Conservation (phyloP, 345 rosid genomes). For the Eucalyptus microcorys region DNA sequence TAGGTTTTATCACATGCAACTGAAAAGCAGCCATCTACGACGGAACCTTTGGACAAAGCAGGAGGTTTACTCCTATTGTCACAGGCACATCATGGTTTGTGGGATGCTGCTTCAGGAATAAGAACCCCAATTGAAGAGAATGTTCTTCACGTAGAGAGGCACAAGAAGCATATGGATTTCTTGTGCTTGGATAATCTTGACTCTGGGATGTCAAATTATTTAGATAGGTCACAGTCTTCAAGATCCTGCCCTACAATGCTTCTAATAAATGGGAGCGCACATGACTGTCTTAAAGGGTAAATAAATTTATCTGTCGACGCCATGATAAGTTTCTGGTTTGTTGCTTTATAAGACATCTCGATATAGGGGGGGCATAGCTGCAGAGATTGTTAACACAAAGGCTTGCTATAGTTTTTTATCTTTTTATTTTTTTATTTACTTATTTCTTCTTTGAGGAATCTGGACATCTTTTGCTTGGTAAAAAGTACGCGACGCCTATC, state of each 20-base stretch:
- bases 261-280: slow-evolving; percentile 37
- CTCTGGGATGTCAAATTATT: slow-evolving; percentile 3
- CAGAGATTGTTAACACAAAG: neutral
- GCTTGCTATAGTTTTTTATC: neutral
- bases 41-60: slow-evolving; percentile 6
- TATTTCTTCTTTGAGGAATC: neutral
- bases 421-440: neutral
- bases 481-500: neutral
- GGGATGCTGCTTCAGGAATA: slow-evolving; percentile 47
- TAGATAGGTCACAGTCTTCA: slow-evolving; percentile 27
- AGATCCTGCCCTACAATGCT: slow-evolving; percentile 62
- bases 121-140: slow-evolving; percentile 52
- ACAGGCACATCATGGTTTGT: slow-evolving; percentile 15
- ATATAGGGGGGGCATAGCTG: neutral
- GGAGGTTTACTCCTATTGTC: neutral
- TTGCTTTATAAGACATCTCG: neutral
- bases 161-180: slow-evolving; percentile 30
- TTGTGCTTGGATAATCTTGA: slow-evolving; percentile 37
- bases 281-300: slow-evolving; percentile 41
- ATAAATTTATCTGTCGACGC: neutral
- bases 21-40: neutral
- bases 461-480: neutral
- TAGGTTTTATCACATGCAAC: slow-evolving; percentile 7
- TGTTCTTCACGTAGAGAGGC: slow-evolving; percentile 52
- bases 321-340: neutral